Conservation (phyloP, 169 alveolate genomes). For the Cryptosporidium muris region DNA sequence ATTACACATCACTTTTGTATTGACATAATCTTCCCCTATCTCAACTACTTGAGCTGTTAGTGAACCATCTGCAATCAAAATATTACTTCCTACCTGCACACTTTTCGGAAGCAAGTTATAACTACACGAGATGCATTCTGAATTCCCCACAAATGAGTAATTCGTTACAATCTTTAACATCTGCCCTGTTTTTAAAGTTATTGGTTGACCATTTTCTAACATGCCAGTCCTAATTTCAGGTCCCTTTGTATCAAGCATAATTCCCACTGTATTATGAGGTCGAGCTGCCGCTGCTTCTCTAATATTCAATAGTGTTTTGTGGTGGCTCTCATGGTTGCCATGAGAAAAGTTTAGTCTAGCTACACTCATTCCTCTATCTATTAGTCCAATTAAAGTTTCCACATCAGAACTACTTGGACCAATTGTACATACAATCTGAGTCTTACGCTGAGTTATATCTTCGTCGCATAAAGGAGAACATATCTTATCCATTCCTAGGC, state of each 20-base stretch:
- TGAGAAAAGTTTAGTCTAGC: conserved; percentile 98
- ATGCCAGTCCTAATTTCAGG: conserved; percentile 99
- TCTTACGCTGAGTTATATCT: conserved; percentile 80
- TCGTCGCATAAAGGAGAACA: conserved; percentile 63
- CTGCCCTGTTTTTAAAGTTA: conserved; percentile 90
- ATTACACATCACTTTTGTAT: conserved; percentile 89
- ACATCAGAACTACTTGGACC: conserved; percentile 95
- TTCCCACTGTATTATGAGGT: conserved; percentile 91
- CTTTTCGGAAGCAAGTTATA: conserved; percentile 91
- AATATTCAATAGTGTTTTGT: conserved; percentile 84
- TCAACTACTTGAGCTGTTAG: conserved; percentile 90
- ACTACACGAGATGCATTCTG: conserved; percentile 90
- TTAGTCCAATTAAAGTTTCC: conserved; percentile 90
- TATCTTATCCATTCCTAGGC: conserved; percentile 62
- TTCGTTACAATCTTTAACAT: conserved; percentile 93
- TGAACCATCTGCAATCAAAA: conserved; percentile 97
- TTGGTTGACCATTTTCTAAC: conserved; percentile 88
- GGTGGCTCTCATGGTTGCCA: conserved; percentile 95
- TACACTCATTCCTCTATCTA: conserved; percentile 95
- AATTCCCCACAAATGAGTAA: conserved; percentile 91
- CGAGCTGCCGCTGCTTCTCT: conserved; percentile 92
- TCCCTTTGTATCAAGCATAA: conserved; percentile 99
- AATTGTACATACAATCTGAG: conserved; percentile 97
- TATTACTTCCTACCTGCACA: conserved; percentile 91
- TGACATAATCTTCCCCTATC: conserved; percentile 83